Evolutionary conservation across 23 red algal species (phyloP).

Genomic region (Gracilaria gracilis): DNA sequence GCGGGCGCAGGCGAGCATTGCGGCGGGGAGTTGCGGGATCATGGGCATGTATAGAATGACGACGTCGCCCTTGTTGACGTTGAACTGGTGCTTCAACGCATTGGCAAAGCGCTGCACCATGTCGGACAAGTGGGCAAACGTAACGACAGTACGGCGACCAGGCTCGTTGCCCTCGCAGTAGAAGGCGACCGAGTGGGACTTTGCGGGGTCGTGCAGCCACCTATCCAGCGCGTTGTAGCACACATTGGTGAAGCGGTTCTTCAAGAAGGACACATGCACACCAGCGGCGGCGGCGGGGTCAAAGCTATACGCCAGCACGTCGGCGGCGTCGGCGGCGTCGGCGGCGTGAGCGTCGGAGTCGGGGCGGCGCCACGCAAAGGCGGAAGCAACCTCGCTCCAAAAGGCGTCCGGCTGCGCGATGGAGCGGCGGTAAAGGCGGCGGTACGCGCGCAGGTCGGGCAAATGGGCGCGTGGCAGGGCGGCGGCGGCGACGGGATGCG

Average conservation of each 20-base stretch:
- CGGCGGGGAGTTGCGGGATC: constrained; percentile 86
- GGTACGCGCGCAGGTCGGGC: constrained; percentile 64
- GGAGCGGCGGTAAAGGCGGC: constrained; percentile 51
- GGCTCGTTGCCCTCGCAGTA: constrained; percentile 86
- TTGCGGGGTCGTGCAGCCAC: constrained; percentile 47
- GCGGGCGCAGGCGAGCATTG: constrained; percentile 98
- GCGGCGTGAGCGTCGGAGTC: no score
- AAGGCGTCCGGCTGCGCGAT: constrained; percentile 71
- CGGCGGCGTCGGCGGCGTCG: neutral
- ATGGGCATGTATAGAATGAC: constrained; percentile 98
- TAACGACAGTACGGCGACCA: constrained; percentile 48
- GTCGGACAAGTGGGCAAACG: constrained; percentile 77
- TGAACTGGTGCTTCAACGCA: constrained; percentile 54
- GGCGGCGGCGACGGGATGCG: neutral
- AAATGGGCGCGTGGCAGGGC: constrained; percentile 41
- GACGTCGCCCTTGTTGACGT: constrained; percentile 86
- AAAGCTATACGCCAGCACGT: constrained; percentile 56
- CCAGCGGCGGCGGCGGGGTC: constrained; percentile 8
- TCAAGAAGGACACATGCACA: constrained; percentile 50
- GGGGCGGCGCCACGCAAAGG: constrained; percentile 68
- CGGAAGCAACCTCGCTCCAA: constrained; percentile 74
- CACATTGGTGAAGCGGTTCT: constrained; percentile 73
- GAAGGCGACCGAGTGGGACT: constrained; percentile 71
- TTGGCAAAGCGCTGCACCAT: constrained; percentile 75
- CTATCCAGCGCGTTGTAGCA: constrained; percentile 95